Percentiles rank a stretch among this genome's conserved stretches.
These are phyloP conservation scores for Rutstroemia sp. DNA, from an alignment of 2,329 filamentous ascomycete genomes.

Conservation along the genomic window DNA sequence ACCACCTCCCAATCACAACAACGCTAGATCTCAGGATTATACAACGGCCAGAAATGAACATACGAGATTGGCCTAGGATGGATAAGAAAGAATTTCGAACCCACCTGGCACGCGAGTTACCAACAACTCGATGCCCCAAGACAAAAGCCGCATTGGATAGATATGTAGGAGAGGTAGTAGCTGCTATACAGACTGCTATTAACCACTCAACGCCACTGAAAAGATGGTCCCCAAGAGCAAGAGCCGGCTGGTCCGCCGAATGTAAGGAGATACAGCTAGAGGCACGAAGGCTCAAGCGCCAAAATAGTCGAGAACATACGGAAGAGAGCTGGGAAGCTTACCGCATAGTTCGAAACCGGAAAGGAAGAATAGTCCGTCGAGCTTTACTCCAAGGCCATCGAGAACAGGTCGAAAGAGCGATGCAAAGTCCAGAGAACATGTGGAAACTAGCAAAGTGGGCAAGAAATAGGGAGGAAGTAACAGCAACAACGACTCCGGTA, in stretches of 20 bases:
- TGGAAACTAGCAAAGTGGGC: slow-evolving; percentile 7
- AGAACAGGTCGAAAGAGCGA: slow-evolving; percentile 10
- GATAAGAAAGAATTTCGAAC: no score
- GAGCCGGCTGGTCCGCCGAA: slow-evolving; percentile 2
- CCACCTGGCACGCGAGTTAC: no score
- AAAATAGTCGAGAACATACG: background rate
- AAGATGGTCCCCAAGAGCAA: slow-evolving; percentile 7
- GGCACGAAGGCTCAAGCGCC: slow-evolving; percentile 1
- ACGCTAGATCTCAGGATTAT: no score
- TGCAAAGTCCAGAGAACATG: slow-evolving; percentile 6
- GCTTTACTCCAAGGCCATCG: background rate
- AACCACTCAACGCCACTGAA: slow-evolving; percentile 1
- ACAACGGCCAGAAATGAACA: no score
- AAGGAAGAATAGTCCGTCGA: background rate
- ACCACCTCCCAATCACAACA: no score
- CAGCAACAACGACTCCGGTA: no score
- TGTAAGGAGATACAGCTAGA: slow-evolving; percentile 4
- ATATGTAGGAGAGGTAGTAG: no score
- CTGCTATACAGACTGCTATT: slow-evolving; percentile 1
- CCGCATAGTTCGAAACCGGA: slow-evolving; percentile 10
- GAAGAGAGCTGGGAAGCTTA: slow-evolving; percentile 12
- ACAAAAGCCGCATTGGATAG: no score
- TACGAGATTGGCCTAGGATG: no score
- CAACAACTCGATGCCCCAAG: no score
- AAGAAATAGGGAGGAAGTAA: slow-evolving; percentile 8